Base-by-base conservation (phyloP, 106 monocot genomes). In the Platanthera zijinensis region DNA sequence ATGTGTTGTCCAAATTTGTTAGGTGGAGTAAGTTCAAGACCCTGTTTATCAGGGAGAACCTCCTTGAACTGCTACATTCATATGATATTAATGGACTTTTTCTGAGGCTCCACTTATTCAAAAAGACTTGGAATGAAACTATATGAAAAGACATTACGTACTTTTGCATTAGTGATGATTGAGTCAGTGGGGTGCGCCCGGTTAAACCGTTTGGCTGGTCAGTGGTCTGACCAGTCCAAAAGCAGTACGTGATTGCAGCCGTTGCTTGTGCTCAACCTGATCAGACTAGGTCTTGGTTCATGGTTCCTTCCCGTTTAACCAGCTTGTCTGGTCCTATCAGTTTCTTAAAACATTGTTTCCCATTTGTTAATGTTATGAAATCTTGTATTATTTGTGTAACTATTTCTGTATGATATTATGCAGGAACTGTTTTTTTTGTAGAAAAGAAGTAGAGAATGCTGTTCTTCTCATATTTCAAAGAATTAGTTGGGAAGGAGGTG, bases 401-500 rank as follows among this genome's bases (percentile, higher is more conserved):
- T 47, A 47, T 45, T 69, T 32, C 48, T 70, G 6, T 39, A 1
- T 48, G 25, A 6, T 48, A 17, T 48, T 48, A 48, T 18, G 48
- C 70, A 48, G 39, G 70, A 70, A 47, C 17, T 70, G 39, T 18
- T 6, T 6, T 10, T 30, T 66, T 12, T 11, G 7, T 30, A 10
- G 48, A 46, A 48, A 47, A n/a, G 68, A 10, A 5, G 69, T 2
- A 46, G 10, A 51, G 72, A 72, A 72, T 72, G 97, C 72, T 99
- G 48, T 99, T 99, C 84, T 99, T 99, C 85, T 99, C 97, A 25
- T 94, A 94, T 71, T 99, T 99, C 89, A 99, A 99, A 76, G 97
- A 99, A 84, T 62, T 94, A 73, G 97, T 99, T 76, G 94, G 97
- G 59, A 99, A 99, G 83, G 97, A 99, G 77, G 97, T 99, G 78